These are phyloP conservation scores for Pleurotus cornucopiae DNA, from an alignment of 768 basidiomycete genomes.

Conservation along the genomic window DNA sequence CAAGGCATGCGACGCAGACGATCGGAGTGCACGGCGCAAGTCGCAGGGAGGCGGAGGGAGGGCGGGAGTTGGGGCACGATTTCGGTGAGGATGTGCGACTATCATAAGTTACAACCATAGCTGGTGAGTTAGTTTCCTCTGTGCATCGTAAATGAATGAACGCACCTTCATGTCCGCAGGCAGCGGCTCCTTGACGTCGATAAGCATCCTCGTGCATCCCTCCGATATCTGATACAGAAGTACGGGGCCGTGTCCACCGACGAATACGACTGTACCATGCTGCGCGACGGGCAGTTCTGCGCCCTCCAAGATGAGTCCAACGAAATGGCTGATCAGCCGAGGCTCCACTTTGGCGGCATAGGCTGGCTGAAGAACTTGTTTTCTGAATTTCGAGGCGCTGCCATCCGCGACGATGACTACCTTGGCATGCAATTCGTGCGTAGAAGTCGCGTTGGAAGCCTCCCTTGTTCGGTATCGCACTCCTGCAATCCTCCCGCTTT, in stretches of 20 bases:
- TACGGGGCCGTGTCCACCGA: slow-evolving; percentile 81
- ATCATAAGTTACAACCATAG: neutral
- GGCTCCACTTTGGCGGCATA: slow-evolving; percentile 34
- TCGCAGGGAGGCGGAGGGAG: slow-evolving; percentile 60
- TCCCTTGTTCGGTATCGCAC: slow-evolving; percentile 52
- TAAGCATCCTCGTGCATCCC: slow-evolving; percentile 87
- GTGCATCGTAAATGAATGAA: neutral
- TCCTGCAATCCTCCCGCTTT: slow-evolving; percentile 54
- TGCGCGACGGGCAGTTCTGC: slow-evolving; percentile 68
- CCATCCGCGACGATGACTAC: slow-evolving; percentile 91
- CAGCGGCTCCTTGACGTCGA: slow-evolving; percentile 83
- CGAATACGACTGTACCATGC: slow-evolving; percentile 81
- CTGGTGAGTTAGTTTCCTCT: no score
- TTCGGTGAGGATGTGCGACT: slow-evolving; percentile 68
- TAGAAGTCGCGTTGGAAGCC: slow-evolving; percentile 31
- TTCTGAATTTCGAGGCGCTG: slow-evolving; percentile 90
- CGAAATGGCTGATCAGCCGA: slow-evolving; percentile 71
- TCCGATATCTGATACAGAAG: slow-evolving; percentile 88
- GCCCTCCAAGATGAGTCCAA: slow-evolving; percentile 82
- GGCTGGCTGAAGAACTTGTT: slow-evolving; percentile 50
- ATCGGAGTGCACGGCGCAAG: slow-evolving; percentile 64
- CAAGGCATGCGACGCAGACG: slow-evolving; percentile 93
- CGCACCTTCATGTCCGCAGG: slow-evolving; percentile 77
- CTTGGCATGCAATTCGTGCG: slow-evolving; percentile 47
- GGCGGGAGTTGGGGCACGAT: slow-evolving; percentile 82